These are phyloP conservation scores for Mangifera indica DNA, from an alignment of 345 rosid genomes.

Conservation along the genomic window DNA sequence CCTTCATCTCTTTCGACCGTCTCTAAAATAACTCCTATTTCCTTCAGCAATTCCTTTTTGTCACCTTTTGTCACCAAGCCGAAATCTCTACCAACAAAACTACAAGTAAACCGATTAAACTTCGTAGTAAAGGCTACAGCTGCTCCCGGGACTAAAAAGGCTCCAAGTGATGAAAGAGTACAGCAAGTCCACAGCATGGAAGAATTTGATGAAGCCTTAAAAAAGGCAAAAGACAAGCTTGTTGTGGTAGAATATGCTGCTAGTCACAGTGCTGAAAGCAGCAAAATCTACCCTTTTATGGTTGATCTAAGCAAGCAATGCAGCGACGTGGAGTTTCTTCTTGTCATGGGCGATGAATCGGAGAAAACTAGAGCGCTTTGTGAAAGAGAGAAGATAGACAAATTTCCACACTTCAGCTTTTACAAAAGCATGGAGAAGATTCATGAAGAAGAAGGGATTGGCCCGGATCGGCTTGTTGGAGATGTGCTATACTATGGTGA, in stretches of 20 bases:
- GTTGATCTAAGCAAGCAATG: slow-evolving; percentile 80
- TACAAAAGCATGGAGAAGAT: slow-evolving; percentile 85
- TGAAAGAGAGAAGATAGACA: slow-evolving; percentile 65
- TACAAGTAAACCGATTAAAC: neutral
- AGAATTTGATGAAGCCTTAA: slow-evolving; percentile 76
- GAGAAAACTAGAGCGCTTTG: slow-evolving; percentile 72
- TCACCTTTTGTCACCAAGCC: slow-evolving; percentile 15
- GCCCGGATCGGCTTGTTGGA: slow-evolving; percentile 76
- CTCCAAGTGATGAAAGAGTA: slow-evolving; percentile 55
- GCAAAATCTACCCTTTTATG: slow-evolving; percentile 83
- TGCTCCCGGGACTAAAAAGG: slow-evolving; percentile 43
- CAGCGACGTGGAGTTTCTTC: slow-evolving; percentile 76
- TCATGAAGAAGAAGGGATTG: slow-evolving; percentile 91
- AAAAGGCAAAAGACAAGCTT: slow-evolving; percentile 58
- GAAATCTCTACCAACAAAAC: slow-evolving; percentile 5
- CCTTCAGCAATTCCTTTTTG: neutral
- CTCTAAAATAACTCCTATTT: slow-evolving; percentile 21
- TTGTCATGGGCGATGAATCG: slow-evolving; percentile 91
- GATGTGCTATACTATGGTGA: slow-evolving; percentile 96
- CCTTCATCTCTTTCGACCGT: slow-evolving; percentile 29
- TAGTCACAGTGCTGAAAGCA: slow-evolving; percentile 50
- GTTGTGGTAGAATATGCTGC: slow-evolving; percentile 84
- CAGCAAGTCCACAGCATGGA: slow-evolving; percentile 60
- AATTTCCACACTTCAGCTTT: slow-evolving; percentile 88
- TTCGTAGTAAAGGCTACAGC: slow-evolving; percentile 44